These are phyloP conservation scores for Picochlorum sp. DNA, from an alignment of 139 green algal genomes.

Conservation along the genomic window DNA sequence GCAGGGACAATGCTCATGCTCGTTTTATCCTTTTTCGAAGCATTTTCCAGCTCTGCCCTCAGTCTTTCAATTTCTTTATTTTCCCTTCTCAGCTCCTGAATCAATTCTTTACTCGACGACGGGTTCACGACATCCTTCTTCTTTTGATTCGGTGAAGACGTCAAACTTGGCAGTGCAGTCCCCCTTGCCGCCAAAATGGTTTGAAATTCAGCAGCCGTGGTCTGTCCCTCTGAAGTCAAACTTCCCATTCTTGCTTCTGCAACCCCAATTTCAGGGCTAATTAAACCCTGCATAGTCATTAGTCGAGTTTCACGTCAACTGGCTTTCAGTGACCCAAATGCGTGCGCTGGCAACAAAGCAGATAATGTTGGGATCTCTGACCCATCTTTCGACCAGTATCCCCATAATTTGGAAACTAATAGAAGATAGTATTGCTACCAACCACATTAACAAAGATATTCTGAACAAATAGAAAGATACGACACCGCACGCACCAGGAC, in stretches of 20 bases:
- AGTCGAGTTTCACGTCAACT: too few relatives aligned
- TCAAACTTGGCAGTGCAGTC: constrained; percentile 10
- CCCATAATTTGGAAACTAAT: too few relatives aligned
- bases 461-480: too few relatives aligned
- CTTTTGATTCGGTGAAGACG: constrained; percentile 7
- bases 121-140: background rate
- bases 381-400: too few relatives aligned
- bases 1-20: background rate
- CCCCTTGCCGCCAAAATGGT: constrained; percentile 10
- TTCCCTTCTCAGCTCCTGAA: constrained; percentile 4
- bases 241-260: background rate
- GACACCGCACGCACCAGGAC: too few relatives aligned
- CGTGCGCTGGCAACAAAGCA: too few relatives aligned
- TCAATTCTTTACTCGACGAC: background rate
- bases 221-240: background rate
- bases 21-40: background rate
- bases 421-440: too few relatives aligned
- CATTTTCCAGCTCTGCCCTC: background rate
- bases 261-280: too few relatives aligned
- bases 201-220: constrained; percentile 15
- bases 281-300: too few relatives aligned
- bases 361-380: too few relatives aligned
- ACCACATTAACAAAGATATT: too few relatives aligned
- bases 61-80: constrained; percentile 7
- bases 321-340: too few relatives aligned